Conservation (phyloP, 192 early-diverging fungal species). For the Thamnidium elegans region DNA sequence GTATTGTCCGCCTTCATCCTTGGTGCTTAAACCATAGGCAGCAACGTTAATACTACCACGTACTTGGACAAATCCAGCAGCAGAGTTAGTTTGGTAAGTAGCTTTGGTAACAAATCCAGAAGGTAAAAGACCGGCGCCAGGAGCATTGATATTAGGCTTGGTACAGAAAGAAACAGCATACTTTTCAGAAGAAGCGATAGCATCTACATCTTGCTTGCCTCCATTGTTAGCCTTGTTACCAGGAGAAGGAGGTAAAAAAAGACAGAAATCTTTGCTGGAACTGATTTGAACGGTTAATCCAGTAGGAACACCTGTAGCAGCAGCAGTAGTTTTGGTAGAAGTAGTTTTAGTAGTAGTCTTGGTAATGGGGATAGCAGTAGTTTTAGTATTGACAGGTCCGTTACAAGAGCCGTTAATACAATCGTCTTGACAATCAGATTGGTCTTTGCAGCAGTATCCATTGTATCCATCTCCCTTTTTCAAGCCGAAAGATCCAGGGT, state of each 20-base stretch:
- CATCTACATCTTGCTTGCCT: slow-evolving; percentile 22
- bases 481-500: slow-evolving; percentile 3
- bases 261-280: slow-evolving; percentile 24
- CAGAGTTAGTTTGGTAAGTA: slow-evolving; percentile 22
- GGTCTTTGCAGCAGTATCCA: slow-evolving; percentile 10
- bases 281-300: slow-evolving; percentile 26
- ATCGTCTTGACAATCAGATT: slow-evolving; percentile 6
- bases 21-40: slow-evolving; percentile 25
- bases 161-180: slow-evolving; percentile 50
- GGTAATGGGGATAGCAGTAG: slow-evolving; percentile 14
- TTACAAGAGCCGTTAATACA: slow-evolving; percentile 8
- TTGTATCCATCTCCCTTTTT: neutral
- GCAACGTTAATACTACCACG: slow-evolving; percentile 31
- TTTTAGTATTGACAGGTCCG: slow-evolving; percentile 6
- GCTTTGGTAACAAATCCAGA: slow-evolving; percentile 28
- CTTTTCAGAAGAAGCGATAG: slow-evolving; percentile 45
- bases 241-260: slow-evolving; percentile 37
- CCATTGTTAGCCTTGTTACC: slow-evolving; percentile 30
- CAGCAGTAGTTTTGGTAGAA: neutral
- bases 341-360: slow-evolving; percentile 5
- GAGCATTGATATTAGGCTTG: slow-evolving; percentile 26
- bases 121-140: slow-evolving; percentile 38
- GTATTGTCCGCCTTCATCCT: slow-evolving; percentile 38
- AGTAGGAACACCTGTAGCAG: slow-evolving; percentile 9
- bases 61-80: slow-evolving; percentile 40